Evolutionary conservation across 2,329 filamentous ascomycete species (phyloP).

Genomic region (Colletotrichum sublineola): DNA sequence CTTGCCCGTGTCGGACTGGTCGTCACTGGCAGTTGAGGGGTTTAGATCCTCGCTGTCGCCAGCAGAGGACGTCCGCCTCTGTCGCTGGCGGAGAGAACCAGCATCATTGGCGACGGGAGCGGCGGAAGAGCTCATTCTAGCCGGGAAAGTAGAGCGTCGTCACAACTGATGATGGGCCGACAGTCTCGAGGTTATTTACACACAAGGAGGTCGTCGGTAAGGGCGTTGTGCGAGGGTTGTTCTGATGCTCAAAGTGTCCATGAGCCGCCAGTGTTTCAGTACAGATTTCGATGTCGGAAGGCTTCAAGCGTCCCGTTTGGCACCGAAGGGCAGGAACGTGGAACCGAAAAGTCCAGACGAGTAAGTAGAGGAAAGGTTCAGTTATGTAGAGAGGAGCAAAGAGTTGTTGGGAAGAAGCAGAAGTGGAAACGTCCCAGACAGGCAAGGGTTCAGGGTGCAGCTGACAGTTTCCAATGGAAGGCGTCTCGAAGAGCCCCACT

Average conservation of each 20-base stretch:
- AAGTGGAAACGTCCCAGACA: conserved; percentile 36
- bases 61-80: conserved; percentile 23
- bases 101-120: conserved; percentile 36
- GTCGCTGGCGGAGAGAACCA: conserved; percentile 37
- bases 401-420: conserved; percentile 20
- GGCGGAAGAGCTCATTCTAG: conserved; percentile 45
- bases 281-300: conserved; percentile 3
- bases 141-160: background rate
- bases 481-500: conserved; percentile 16
- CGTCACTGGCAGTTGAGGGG: conserved; percentile 12
- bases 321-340: background rate
- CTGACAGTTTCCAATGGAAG: conserved; percentile 27
- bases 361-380: background rate
- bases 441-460: conserved; percentile 22
- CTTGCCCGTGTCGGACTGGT: conserved; percentile 13
- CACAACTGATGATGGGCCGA: conserved; percentile 5
- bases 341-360: background rate
- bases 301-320: conserved; percentile 7
- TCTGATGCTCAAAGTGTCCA: conserved; percentile 39
- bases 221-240: conserved; percentile 35
- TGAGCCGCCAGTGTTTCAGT: conserved; percentile 39
- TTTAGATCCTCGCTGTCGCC: conserved; percentile 25
- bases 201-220: conserved; percentile 40
- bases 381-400: conserved; percentile 6
- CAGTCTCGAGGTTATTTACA: conserved; percentile 31